Conservation (phyloP, 202 grass and related monocot genomes). For the Setaria italica region DNA sequence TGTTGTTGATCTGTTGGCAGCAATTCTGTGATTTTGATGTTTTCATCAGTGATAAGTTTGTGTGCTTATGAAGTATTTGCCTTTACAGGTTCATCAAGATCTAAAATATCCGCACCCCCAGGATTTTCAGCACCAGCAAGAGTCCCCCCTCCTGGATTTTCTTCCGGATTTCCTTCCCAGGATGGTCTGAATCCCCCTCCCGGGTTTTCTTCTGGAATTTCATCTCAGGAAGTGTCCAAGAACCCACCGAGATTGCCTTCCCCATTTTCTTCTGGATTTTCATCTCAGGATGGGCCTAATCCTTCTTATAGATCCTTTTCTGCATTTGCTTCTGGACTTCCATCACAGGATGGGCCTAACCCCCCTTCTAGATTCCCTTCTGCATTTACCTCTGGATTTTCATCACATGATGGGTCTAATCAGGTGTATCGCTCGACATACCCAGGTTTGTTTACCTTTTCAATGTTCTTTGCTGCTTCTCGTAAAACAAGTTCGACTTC, state of each 20-base stretch:
- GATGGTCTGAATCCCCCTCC: constrained; percentile 39
- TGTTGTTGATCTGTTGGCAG: background rate
- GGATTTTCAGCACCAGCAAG: constrained; percentile 36
- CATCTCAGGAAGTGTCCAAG: background rate
- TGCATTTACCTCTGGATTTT: constrained; percentile 54
- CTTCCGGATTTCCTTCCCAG: constrained; percentile 52
- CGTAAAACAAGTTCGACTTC: background rate
- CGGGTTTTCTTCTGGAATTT: constrained; percentile 18
- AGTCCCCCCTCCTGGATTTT: constrained; percentile 57
- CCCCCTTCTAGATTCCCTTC: constrained; percentile 32
- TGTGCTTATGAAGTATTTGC: constrained; percentile 18
- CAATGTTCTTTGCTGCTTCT: constrained; percentile 20
- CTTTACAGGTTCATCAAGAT: constrained; percentile 66
- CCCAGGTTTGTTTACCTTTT: constrained; percentile 52
- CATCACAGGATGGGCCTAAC: constrained; percentile 42
- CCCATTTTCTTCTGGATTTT: constrained; percentile 54
- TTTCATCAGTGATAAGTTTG: constrained; percentile 7
- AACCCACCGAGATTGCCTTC: constrained; percentile 3
- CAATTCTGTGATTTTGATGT: constrained; percentile 35
- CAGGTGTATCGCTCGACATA: constrained; percentile 48
- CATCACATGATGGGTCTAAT: constrained; percentile 48
- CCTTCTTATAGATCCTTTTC: constrained; percentile 40
- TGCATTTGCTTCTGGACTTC: constrained; percentile 50
- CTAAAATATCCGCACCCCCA: constrained; percentile 85
- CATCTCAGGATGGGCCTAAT: constrained; percentile 35